Conservation (phyloP, 352 stramenopile genomes). For the Pythium apleroticum region DNA sequence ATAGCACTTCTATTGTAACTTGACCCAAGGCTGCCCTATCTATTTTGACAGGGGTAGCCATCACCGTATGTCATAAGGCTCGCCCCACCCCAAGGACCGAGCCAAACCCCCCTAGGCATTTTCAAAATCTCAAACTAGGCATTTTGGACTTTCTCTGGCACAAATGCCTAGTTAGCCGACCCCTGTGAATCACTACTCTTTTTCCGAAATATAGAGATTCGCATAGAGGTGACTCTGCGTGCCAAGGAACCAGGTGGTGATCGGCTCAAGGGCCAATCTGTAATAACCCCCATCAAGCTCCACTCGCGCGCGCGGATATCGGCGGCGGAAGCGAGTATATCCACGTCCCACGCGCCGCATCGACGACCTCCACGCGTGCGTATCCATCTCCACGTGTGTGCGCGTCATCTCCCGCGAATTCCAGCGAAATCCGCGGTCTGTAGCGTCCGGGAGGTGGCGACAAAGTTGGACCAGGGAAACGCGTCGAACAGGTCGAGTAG, state of each 20-base stretch:
- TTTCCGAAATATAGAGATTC: conserved; percentile 1
- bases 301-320: background rate
- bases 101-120: no score
- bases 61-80: no score
- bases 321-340: conserved; percentile 6
- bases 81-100: no score
- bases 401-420: conserved; percentile 5
- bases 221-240: background rate
- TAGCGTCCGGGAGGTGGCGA: conserved; percentile 1
- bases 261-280: conserved; percentile 1
- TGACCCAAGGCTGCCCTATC: no score
- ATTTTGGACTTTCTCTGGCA: no score
- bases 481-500: background rate
- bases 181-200: no score
- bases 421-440: conserved; percentile 1
- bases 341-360: background rate
- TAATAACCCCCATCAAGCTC: background rate
- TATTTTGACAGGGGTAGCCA: no score
- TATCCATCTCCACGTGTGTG: background rate
- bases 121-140: no score
- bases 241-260: conserved; percentile 24
- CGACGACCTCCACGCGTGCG: background rate
- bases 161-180: no score
- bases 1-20: no score
- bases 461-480: background rate